Evolutionary conservation across 495 filamentous ascomycete species (phyloP), one percentile per base, ranked within the genome.

Genomic region (Annulohypoxylon maeteangense): DNA sequence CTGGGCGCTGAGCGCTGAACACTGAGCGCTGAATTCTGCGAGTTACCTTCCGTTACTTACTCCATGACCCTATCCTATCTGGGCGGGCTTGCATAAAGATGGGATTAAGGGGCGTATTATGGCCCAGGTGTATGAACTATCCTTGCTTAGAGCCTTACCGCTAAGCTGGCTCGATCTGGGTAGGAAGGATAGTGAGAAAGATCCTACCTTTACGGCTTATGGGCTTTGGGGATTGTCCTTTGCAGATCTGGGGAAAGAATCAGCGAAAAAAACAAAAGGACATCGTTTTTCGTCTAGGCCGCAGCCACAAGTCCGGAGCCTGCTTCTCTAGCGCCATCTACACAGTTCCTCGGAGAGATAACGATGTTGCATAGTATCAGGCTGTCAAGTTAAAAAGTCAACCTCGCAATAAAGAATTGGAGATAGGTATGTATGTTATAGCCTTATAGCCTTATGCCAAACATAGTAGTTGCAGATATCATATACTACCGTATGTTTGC

Each of bases 241-340:
- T 51, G 60, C 23, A 68, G 60, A 61, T 72, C 64, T 61, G 59
- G 59, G 65, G 58, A 68, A 62, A 25, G 55, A 65, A 68, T 72
- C 50, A 11, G 50, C 50, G 59, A 25, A 25, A 40, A 16, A 38
- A 36, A 57, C 25, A 59, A 62, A 65, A 65, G 38, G 56, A 29
- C 42, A 57, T 38, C 47, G 10, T 12, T 51, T 27, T 12, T 27
- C 29, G 45, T 59, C 65, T 51, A 58, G 45, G 20, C 48, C 44
- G 50, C 65, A 73, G 70, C 70, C 65, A 65, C 70, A 51, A 22
- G n/a, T 14, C 12, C 60, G 51, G 70, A 73, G 70, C 70, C 70
- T 73, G 70, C 70, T 68, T 61, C 70, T 65, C 20, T 73, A 68
- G 70, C 65, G 70, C 29, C 47, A 53, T 68, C 60, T 14, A 62